Percentiles rank a stretch among this genome's conserved stretches.
Evolutionary conservation across 2,329 filamentous ascomycete species (phyloP).

Genomic region (Botrytis deweyae): DNA sequence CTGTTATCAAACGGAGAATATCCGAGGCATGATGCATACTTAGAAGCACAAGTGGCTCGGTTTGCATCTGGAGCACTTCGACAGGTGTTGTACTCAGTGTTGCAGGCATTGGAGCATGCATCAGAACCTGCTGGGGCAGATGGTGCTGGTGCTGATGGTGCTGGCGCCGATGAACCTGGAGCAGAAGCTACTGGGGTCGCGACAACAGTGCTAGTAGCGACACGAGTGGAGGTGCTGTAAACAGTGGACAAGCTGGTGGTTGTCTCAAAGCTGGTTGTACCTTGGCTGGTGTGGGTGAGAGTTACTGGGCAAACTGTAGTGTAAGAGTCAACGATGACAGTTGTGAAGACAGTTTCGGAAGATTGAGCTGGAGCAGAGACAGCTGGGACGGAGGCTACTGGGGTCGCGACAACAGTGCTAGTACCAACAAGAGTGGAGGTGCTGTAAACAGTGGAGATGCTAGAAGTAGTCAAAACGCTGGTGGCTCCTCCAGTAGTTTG

Average conservation of each 20-base stretch:
- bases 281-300: neutral
- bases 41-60: no score
- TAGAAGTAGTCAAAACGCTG: neutral
- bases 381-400: neutral
- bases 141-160: no score
- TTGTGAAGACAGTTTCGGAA: neutral
- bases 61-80: no score
- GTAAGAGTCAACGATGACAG: neutral
- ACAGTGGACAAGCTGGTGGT: slow-evolving; percentile 3
- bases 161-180: neutral
- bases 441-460: neutral
- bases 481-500: neutral
- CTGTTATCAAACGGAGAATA: no score
- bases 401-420: neutral
- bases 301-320: slow-evolving; percentile 8
- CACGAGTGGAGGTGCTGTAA: neutral
- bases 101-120: no score
- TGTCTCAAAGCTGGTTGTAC: slow-evolving; percentile 3
- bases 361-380: neutral
- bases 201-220: neutral
- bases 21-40: no score
- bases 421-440: neutral
- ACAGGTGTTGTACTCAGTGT: no score
- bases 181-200: neutral
- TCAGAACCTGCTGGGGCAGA: no score